Conservation (phyloP, 1,139 yeast genomes). For the Ashbya aceris region DNA sequence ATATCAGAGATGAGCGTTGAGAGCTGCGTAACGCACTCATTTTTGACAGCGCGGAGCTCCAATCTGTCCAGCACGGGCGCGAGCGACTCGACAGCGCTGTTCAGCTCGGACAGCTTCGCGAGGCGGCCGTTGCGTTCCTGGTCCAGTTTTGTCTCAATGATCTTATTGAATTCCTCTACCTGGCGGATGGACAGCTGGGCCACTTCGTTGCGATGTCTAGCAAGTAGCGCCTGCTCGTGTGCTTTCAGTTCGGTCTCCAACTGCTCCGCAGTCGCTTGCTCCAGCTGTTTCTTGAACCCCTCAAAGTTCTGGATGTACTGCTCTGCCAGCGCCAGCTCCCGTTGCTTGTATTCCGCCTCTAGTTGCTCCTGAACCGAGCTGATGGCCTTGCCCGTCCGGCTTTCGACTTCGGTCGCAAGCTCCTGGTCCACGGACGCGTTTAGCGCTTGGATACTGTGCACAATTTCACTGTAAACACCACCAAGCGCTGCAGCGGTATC, state of each 20-base stretch:
- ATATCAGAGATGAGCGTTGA: slow-evolving; percentile 17
- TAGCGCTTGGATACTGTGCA: slow-evolving; percentile 13
- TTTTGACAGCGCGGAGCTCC: slow-evolving; percentile 19
- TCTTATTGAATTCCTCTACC: slow-evolving; percentile 59
- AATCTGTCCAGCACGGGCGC: slow-evolving; percentile 19
- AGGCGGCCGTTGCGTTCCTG: slow-evolving; percentile 76
- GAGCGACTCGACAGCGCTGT: slow-evolving; percentile 42
- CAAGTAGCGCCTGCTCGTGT: slow-evolving; percentile 55
- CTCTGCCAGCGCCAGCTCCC: slow-evolving; percentile 32
- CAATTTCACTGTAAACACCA: slow-evolving; percentile 24
- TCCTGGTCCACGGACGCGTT: slow-evolving; percentile 13
- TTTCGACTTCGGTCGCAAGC: slow-evolving; percentile 13
- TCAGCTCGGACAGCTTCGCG: slow-evolving; percentile 54
- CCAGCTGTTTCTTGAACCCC: slow-evolving; percentile 54
- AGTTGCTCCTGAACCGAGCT: slow-evolving; percentile 14
- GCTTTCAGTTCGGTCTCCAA: slow-evolving; percentile 61
- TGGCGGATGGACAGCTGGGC: slow-evolving; percentile 63
- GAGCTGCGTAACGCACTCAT: slow-evolving; percentile 25
- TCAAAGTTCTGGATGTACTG: slow-evolving; percentile 52
- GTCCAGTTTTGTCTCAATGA: slow-evolving; percentile 58
- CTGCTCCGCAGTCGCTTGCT: slow-evolving; percentile 51
- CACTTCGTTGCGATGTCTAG: slow-evolving; percentile 72
- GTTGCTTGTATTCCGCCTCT: slow-evolving; percentile 26
- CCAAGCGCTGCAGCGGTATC: slow-evolving; percentile 24
- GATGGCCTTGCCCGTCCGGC: slow-evolving; percentile 22